Conservation (phyloP, 2,329 filamentous ascomycete species). For the Fusarium caatingaense region DNA sequence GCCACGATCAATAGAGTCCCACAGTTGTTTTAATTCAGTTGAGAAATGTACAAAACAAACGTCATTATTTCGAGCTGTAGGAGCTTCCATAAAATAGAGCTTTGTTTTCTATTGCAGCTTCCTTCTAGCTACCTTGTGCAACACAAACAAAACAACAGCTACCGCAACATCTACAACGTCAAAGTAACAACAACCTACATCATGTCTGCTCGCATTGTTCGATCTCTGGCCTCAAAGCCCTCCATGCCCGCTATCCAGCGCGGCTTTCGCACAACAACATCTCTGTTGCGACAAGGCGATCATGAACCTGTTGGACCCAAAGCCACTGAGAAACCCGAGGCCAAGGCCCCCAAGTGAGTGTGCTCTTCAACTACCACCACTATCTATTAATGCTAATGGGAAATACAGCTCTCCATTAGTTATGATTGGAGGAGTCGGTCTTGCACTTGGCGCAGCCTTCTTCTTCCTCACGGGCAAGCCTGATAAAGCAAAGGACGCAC, state of each 20-base stretch:
- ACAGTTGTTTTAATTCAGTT: conserved; percentile 20
- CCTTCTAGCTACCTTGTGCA: not conserved
- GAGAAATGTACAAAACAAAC: conserved; percentile 5
- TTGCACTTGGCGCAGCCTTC: conserved; percentile 32
- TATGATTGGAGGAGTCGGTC: conserved; percentile 23
- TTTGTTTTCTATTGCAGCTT: not conserved
- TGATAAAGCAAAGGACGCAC: conserved; percentile 20
- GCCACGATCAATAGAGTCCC: conserved; percentile 30
- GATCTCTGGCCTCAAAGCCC: conserved; percentile 28
- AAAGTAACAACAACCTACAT: not conserved
- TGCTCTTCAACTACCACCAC: not conserved
- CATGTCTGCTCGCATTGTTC: conserved; percentile 34
- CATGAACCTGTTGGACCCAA: conserved; percentile 17
- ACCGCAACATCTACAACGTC: not conserved
- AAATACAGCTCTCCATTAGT: conserved; percentile 17
- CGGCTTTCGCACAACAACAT: conserved; percentile 10
- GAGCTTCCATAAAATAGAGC: not conserved
- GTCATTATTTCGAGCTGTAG: conserved; percentile 5
- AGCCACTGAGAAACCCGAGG: not conserved
- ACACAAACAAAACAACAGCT: not conserved
- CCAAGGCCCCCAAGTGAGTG: conserved; percentile 13
- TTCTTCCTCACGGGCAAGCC: conserved; percentile 27
- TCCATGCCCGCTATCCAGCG: conserved; percentile 19
- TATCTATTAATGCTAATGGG: not conserved
- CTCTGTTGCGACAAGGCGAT: not conserved